phyloP scores from a whole-genome alignment of 257 asterid species.

The Verbena officinalis region DNA sequence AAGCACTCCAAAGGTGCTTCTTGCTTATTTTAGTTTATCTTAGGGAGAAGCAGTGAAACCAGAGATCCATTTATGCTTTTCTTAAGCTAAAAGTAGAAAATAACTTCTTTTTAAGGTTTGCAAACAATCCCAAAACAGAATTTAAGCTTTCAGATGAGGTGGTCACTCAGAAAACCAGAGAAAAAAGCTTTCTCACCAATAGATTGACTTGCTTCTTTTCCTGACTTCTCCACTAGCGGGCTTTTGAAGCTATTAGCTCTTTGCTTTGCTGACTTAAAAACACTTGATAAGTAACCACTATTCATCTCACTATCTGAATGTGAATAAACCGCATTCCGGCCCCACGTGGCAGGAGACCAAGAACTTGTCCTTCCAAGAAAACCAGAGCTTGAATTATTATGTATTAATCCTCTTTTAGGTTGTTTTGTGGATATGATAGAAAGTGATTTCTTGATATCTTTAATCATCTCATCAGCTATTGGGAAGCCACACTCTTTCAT shows the following conservation, averaged over 20 bases:
- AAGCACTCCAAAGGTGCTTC: too few species aligned
- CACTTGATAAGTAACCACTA: slow-evolving; percentile 65
- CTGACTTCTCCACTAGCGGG: slow-evolving; percentile 49
- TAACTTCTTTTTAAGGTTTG: too few species aligned
- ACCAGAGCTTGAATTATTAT: slow-evolving; percentile 46
- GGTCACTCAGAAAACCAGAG: not conserved
- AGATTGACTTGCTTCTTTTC: slow-evolving; percentile 33
- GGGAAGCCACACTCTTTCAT: slow-evolving; percentile 89
- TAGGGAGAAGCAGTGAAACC: too few species aligned
- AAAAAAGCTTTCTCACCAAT: slow-evolving; percentile 31
- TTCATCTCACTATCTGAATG: slow-evolving; percentile 43
- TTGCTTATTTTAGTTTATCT: too few species aligned
- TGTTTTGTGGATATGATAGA: slow-evolving; percentile 61
- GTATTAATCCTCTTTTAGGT: slow-evolving; percentile 64
- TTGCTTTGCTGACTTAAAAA: slow-evolving; percentile 66
- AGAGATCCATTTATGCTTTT: too few species aligned
- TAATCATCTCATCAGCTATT: slow-evolving; percentile 77
- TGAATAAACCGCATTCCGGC: slow-evolving; percentile 41
- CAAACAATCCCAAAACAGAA: too few species aligned
- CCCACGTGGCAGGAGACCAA: slow-evolving; percentile 80
- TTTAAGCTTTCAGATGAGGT: too few species aligned
- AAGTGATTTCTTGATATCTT: slow-evolving; percentile 65
- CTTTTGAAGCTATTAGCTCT: slow-evolving; percentile 59
- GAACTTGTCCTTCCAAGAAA: slow-evolving; percentile 67
- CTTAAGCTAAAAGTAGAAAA: too few species aligned